A percentile compares a stretch with the other conserved stretches of the same genome.
phyloP scores from a whole-genome alignment of 2,329 filamentous ascomycete species.

The Diaporthe vaccinii region DNA sequence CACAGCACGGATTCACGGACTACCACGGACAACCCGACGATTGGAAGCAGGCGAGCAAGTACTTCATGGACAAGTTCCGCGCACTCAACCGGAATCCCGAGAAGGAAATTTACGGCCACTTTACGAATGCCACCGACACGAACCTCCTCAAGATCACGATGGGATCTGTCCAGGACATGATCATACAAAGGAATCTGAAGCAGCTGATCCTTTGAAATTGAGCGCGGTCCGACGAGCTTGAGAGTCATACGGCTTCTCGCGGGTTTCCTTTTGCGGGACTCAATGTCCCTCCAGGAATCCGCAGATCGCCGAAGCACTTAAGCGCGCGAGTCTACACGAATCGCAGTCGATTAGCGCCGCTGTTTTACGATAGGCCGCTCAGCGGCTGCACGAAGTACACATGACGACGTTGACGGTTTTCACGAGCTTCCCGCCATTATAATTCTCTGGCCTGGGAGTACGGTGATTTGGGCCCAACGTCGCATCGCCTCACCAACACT shows the following conservation, averaged over 20 bases:
- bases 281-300: background rate
- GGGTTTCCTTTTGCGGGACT: conserved; percentile 5
- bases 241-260: conserved; percentile 20
- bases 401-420: conserved; percentile 30
- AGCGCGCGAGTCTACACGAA: conserved; percentile 35
- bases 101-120: conserved; percentile 74
- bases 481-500: conserved; percentile 1
- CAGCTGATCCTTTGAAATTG: conserved; percentile 76
- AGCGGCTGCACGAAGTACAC: conserved; percentile 28
- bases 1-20: conserved; percentile 81
- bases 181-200: conserved; percentile 86
- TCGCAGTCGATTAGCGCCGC: conserved; percentile 42
- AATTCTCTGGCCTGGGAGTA: conserved; percentile 14
- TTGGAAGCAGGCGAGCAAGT: conserved; percentile 81
- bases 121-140: conserved; percentile 74
- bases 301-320: conserved; percentile 29
- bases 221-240: conserved; percentile 40
- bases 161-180: conserved; percentile 89
- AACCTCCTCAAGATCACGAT: conserved; percentile 89
- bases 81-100: conserved; percentile 79
- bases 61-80: conserved; percentile 85
- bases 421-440: conserved; percentile 22
- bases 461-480: conserved; percentile 1
- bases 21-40: conserved; percentile 80
- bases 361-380: conserved; percentile 23